Percentiles rank a stretch among this genome's conserved stretches.
These are phyloP conservation scores for Ceratocystiopsis sp. DNA, from an alignment of 2,329 filamentous ascomycete species.

Conservation along the genomic window DNA sequence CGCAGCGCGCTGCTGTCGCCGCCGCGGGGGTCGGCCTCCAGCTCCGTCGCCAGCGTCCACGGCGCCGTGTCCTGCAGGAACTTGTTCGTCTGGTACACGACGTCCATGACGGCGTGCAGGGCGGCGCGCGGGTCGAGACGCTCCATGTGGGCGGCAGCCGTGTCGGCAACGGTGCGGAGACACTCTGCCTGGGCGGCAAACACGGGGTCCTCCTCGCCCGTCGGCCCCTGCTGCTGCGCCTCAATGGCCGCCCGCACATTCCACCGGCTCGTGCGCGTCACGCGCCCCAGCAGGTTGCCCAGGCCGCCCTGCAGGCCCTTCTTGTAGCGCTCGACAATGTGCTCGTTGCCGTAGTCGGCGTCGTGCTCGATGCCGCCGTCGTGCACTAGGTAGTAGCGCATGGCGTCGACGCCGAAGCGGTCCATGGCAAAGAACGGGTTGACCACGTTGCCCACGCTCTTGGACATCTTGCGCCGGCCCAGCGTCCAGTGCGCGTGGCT, in stretches of 20 bases:
- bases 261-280: slow-evolving; percentile 54
- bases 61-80: slow-evolving; percentile 49
- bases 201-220: slow-evolving; percentile 9
- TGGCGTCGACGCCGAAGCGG: slow-evolving; percentile 69
- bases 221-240: slow-evolving; percentile 1
- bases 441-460: slow-evolving; percentile 86
- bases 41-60: slow-evolving; percentile 46
- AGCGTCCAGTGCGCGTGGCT: slow-evolving; percentile 95
- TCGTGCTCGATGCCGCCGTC: slow-evolving; percentile 65
- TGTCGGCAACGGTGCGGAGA: slow-evolving; percentile 16
- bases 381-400: slow-evolving; percentile 77
- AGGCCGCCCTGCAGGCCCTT: slow-evolving; percentile 61
- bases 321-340: slow-evolving; percentile 60
- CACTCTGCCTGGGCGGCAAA: neutral
- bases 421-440: slow-evolving; percentile 86
- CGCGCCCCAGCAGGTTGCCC: slow-evolving; percentile 62
- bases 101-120: slow-evolving; percentile 44
- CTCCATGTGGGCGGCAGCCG: slow-evolving; percentile 41
- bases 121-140: slow-evolving; percentile 46
- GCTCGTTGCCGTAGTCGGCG: slow-evolving; percentile 66
- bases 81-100: slow-evolving; percentile 48
- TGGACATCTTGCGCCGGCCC: slow-evolving; percentile 86
- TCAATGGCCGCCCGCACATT: slow-evolving; percentile 43
- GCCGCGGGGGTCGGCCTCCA: slow-evolving; percentile 27
- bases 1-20: slow-evolving; percentile 11